Percentiles rank a stretch among this genome's conserved stretches.
Evolutionary conservation across 495 filamentous ascomycete genomes (phyloP).

Genomic region (Lichenothelia convexa): DNA sequence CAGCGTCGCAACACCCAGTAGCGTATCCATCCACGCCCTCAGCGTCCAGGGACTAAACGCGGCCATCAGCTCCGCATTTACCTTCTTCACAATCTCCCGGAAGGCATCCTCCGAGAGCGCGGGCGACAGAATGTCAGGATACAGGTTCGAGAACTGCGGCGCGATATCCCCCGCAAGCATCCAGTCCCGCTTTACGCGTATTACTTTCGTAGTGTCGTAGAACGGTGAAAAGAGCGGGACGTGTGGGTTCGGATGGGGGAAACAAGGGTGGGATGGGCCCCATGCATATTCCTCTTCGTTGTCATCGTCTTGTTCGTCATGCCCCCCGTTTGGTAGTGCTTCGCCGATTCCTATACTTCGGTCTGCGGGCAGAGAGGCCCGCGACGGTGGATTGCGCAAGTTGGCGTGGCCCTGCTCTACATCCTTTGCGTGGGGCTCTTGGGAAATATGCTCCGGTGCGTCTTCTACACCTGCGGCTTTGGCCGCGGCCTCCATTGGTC

Average conservation of each 20-base stretch:
- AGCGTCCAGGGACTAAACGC: constrained; percentile 51
- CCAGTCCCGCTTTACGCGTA: constrained; percentile 82
- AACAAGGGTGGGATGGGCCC: constrained; percentile 82
- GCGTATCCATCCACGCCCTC: constrained; percentile 56
- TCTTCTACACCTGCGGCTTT: constrained; percentile 5
- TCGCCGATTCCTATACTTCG: background rate
- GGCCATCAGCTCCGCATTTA: constrained; percentile 52
- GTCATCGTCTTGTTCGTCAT: constrained; percentile 14
- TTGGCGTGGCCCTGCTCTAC: too few species aligned
- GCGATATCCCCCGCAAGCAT: constrained; percentile 78
- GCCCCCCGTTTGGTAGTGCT: background rate
- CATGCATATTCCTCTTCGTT: constrained; percentile 40
- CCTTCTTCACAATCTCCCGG: constrained; percentile 51
- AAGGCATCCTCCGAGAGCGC: constrained; percentile 67
- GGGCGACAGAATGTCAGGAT: constrained; percentile 86
- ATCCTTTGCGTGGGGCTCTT: too few species aligned
- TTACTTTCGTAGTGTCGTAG: constrained; percentile 63
- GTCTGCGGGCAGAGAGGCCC: background rate
- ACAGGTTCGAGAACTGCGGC: constrained; percentile 81
- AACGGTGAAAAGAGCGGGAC: constrained; percentile 60
- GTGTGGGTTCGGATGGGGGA: constrained; percentile 82
- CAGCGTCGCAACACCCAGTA: constrained; percentile 60
- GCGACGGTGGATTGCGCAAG: background rate
- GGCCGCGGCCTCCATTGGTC: constrained; percentile 3
- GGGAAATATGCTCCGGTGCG: constrained; percentile 1